A percentile compares a stretch with the other conserved stretches of the same genome.
These are phyloP conservation scores for Vitis vinifera DNA, from an alignment of 164 flowering plant species.

Conservation along the genomic window ASM3070453v1 NC_081811.1:4876501-4877000, in stretches of 20 bases:
- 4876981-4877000: too few species aligned
- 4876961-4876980: too few species aligned
- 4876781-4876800: too few species aligned
- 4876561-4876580: conserved; percentile 22
- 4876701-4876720: background rate
- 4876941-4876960: too few species aligned
- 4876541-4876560: conserved; percentile 26
- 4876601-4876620: conserved; percentile 11
- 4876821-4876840: too few species aligned
- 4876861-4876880: background rate
- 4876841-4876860: too few species aligned
- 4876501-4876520: conserved; percentile 1
- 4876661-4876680: background rate
- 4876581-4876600: conserved; percentile 13
- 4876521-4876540: conserved; percentile 21
- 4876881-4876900: too few species aligned
- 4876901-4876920: too few species aligned
- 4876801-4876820: too few species aligned
- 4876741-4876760: too few species aligned
- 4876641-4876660: background rate
- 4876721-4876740: background rate
- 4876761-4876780: too few species aligned
- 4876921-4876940: too few species aligned
- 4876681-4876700: conserved; percentile 13
- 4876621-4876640: background rate